phyloP scores from a whole-genome alignment of 2,329 filamentous ascomycete species.

The Aspergillus thermomutatus region DNA sequence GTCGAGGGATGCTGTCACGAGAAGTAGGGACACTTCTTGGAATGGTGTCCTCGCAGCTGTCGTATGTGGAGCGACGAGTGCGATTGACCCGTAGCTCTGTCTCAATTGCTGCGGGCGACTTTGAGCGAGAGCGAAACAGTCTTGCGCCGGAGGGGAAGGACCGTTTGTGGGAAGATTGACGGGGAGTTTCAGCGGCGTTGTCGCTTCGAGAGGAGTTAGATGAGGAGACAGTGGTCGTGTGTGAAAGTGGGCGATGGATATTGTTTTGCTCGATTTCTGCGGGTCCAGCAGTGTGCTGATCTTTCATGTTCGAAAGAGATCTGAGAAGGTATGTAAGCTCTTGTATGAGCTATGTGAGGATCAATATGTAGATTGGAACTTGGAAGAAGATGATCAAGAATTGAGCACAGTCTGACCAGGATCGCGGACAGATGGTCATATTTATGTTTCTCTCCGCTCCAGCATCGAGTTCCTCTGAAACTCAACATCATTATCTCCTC shows the following conservation, averaged over 20 bases:
- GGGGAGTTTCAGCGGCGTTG: conserved; percentile 1
- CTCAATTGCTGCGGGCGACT: conserved; percentile 19
- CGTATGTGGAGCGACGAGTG: conserved; percentile 2
- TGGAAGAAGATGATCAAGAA: not conserved
- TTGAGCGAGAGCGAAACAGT: conserved; percentile 18
- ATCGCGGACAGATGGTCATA: conserved; percentile 8
- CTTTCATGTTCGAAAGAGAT: conserved; percentile 1
- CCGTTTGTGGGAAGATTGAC: conserved; percentile 4
- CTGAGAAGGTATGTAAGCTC: not conserved
- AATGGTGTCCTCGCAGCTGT: not conserved
- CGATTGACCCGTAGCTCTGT: conserved; percentile 9
- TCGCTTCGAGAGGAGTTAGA: conserved; percentile 9
- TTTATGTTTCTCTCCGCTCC: conserved; percentile 14
- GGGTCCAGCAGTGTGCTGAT: not conserved
- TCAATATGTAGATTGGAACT: conserved; percentile 1
- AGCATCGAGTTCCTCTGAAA: not conserved
- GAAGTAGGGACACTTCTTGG: conserved; percentile 5
- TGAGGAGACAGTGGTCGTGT: conserved; percentile 16
- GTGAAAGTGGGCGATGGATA: conserved; percentile 12
- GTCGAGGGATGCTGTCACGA: conserved; percentile 11
- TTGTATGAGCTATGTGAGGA: not conserved
- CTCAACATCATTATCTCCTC: not conserved
- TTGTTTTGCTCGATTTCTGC: conserved; percentile 1
- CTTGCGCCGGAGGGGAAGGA: conserved; percentile 3
- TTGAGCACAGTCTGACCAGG: not conserved